Conservation (phyloP, 2,329 filamentous ascomycete species). For the Neoscytalidium dimidiatum region DNA sequence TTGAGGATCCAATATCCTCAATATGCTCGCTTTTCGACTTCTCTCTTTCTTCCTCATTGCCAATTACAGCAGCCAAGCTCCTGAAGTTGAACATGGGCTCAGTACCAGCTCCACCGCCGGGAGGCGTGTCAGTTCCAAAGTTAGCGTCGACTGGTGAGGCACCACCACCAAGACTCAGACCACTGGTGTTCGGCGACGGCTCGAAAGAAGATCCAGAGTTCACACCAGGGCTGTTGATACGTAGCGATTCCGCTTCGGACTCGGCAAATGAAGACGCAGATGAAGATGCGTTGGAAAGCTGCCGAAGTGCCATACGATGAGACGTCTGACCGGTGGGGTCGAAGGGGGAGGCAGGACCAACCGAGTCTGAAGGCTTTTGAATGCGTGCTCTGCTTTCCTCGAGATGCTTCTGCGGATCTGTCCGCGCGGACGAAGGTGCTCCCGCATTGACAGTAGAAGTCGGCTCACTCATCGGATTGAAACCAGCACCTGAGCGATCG, state of each 20-base stretch:
- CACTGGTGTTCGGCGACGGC: constrained; percentile 56
- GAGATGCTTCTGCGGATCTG: constrained; percentile 47
- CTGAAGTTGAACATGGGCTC: constrained; percentile 92
- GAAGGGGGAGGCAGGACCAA: constrained; percentile 47
- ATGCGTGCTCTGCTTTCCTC: constrained; percentile 46
- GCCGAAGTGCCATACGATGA: constrained; percentile 70
- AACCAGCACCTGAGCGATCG: constrained; percentile 44
- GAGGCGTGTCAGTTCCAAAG: constrained; percentile 47
- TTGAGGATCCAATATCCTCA: constrained; percentile 1
- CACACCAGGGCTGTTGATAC: constrained; percentile 26
- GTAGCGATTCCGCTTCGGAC: constrained; percentile 28
- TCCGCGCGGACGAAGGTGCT: constrained; percentile 28
- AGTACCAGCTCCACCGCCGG: constrained; percentile 53
- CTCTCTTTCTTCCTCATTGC: constrained; percentile 15
- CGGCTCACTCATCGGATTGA: constrained; percentile 45
- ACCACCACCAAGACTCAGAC: constrained; percentile 33
- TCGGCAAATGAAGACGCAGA: constrained; percentile 70
- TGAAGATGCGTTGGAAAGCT: constrained; percentile 86
- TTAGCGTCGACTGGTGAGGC: constrained; percentile 56
- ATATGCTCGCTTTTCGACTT: constrained; percentile 14
- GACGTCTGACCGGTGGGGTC: constrained; percentile 34
- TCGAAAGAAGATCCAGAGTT: constrained; percentile 49
- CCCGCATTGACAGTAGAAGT: constrained; percentile 42
- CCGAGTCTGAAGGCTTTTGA: constrained; percentile 27
- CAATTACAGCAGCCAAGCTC: constrained; percentile 80